Base-by-base conservation (phyloP, 345 rosid species). In the Dipteronia dyeriana region DNA sequence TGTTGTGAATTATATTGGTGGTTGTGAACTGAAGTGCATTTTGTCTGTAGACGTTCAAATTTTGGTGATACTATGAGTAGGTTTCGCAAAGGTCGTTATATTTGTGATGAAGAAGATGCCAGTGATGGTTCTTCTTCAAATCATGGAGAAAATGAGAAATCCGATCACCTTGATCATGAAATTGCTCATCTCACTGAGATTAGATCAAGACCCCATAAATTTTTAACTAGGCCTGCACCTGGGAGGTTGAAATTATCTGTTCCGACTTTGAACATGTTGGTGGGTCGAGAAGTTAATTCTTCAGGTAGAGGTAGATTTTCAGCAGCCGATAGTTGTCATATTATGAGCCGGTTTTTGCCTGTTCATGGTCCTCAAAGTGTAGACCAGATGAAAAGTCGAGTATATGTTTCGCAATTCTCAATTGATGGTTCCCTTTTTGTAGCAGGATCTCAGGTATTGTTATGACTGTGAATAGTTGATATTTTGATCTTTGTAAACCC, bases 361-460 rank as follows among this genome's bases (percentile, higher is more conserved):
- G 79, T 82, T 43, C 66, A 80, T 70, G 90, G 88, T 79, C 95
- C 95, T 56, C 78, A 70, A 70, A 59, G 25, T 38, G 79, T 91
- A 31, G 92, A 89, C 54, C 25, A 10, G 31, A 65, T 85, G 79
- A 41, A 54, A 22, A 84, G 86, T n/a, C 87, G 83, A 2, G 86
- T 86, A 23, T 91, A 91, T 82, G 83, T 89, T 54, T 91, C 95
- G 59, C 95, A 88, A 80, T 91, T 89, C 76, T 91, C 91, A 26
- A 79, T 78, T 0, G 91, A 91, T 79, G 95, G 95, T 43, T 86
- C 90, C 13, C 87, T 91, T 53, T 85, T 89, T 53, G 80, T 91
- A 76, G 91, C 89, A 0, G 87, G 89, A 66, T 91, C 81, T 83
- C 92, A 91, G 92, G 95, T 88, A 68, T 66, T 34, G 47, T 25